phyloP scores from a whole-genome alignment of 2,329 filamentous ascomycete species.

The Chaetomium sp. region DNA sequence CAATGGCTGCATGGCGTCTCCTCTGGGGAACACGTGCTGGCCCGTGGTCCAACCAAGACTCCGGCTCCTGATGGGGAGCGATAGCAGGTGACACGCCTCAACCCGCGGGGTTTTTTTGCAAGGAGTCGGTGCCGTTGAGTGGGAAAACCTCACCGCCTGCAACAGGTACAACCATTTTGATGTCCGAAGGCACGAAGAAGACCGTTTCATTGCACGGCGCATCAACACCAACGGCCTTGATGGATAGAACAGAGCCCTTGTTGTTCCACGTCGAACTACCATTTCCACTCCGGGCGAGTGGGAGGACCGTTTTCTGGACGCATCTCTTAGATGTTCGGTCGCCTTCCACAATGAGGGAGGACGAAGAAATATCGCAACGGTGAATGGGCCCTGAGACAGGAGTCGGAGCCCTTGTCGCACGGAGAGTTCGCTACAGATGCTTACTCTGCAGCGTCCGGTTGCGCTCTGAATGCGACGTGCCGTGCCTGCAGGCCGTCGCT shows the following conservation, averaged over 20 bases:
- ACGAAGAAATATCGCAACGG: not conserved
- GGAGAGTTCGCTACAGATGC: not conserved
- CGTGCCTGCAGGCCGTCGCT: slow-evolving; percentile 14
- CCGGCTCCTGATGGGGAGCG: not conserved
- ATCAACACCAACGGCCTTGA: not conserved
- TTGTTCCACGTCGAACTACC: not conserved
- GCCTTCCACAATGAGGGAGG: not conserved
- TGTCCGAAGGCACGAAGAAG: not conserved
- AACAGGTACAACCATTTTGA: not conserved
- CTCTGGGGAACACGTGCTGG: slow-evolving; percentile 12
- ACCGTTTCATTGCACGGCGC: slow-evolving; percentile 2
- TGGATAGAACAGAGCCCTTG: not conserved
- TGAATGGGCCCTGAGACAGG: not conserved
- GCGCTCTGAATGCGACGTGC: slow-evolving; percentile 9
- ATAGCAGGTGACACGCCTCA: slow-evolving; percentile 13
- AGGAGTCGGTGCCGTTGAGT: not conserved
- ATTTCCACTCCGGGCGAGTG: not conserved
- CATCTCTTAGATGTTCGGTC: no score
- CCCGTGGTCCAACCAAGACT: slow-evolving; percentile 12
- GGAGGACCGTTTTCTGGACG: not conserved
- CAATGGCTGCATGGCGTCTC: slow-evolving; percentile 11
- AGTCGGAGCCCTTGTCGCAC: slow-evolving; percentile 3
- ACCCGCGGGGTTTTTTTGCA: slow-evolving; percentile 7
- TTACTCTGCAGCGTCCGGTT: slow-evolving; percentile 5
- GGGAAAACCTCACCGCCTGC: slow-evolving; percentile 12